A percentile compares a stretch with the other conserved stretches of the same genome.
Conservation (phyloP, 2,329 filamentous ascomycete species). For the Colletotrichum zoysiae region DNA sequence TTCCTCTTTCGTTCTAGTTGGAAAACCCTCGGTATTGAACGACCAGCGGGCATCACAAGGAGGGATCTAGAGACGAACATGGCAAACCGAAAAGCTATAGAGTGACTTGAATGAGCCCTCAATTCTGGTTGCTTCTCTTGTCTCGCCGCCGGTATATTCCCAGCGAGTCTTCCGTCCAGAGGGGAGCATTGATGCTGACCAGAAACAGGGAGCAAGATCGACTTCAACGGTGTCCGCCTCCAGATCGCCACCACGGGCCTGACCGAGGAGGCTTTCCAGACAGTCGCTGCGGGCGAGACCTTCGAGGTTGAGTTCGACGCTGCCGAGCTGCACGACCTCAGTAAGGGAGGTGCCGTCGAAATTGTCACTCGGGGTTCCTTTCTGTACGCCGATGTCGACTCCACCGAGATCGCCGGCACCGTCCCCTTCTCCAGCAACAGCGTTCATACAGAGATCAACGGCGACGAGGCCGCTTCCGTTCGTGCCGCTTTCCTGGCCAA, state of each 20-base stretch:
- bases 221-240: slow-evolving; percentile 67
- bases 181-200: not conserved
- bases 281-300: slow-evolving; percentile 61
- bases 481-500: slow-evolving; percentile 60
- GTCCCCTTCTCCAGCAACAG: slow-evolving; percentile 71
- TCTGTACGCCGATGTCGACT: slow-evolving; percentile 65
- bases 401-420: slow-evolving; percentile 66
- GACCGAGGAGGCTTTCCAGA: slow-evolving; percentile 63
- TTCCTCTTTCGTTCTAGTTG: slow-evolving; percentile 31
- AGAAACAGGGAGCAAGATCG: slow-evolving; percentile 48
- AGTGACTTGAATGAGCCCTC: not conserved
- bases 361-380: slow-evolving; percentile 68
- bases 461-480: slow-evolving; percentile 63
- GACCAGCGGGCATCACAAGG: not conserved
- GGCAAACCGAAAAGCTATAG: slow-evolving; percentile 8
- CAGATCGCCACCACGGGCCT: slow-evolving; percentile 60
- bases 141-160: slow-evolving; percentile 51
- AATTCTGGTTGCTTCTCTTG: not conserved
- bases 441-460: slow-evolving; percentile 69
- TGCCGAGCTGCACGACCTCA: slow-evolving; percentile 67
- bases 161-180: too few relatives aligned
- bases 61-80: not conserved
- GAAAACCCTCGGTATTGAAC: not conserved
- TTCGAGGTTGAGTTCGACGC: slow-evolving; percentile 67
- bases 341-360: slow-evolving; percentile 65